phyloP scores from a whole-genome alignment of 306 rosid genomes.

The Calophaca sinica region DNA sequence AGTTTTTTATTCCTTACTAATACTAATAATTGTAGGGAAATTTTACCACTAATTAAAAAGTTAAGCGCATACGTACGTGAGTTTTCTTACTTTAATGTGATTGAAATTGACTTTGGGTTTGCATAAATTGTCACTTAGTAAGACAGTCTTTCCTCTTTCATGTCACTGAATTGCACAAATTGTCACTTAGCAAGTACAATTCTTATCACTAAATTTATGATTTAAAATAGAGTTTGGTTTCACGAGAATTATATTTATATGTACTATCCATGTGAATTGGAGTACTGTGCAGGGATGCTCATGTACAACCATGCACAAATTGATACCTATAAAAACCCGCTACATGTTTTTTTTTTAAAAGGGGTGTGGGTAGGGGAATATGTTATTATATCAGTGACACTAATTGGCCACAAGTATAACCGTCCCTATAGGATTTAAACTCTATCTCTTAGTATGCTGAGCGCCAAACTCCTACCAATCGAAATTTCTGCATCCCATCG shows the following conservation, averaged over 20 bases:
- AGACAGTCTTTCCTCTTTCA: not conserved
- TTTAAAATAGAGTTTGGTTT: not conserved
- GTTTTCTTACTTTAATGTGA: not conserved
- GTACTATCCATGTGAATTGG: constrained; percentile 36
- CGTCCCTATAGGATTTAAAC: too few relatives aligned
- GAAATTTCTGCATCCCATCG: too few relatives aligned
- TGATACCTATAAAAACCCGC: too few relatives aligned
- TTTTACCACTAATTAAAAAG: not conserved
- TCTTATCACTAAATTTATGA: constrained; percentile 5
- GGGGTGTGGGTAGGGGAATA: too few relatives aligned
- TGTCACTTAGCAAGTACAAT: constrained; percentile 6
- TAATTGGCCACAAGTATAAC: too few relatives aligned
- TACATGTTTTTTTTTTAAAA: too few relatives aligned
- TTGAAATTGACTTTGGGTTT: constrained; percentile 34
- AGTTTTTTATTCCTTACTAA: not conserved
- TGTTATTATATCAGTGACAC: too few relatives aligned
- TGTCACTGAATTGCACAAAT: constrained; percentile 26
- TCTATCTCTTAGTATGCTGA: too few relatives aligned
- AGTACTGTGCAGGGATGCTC: constrained; percentile 49
- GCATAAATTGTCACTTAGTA: constrained; percentile 37
- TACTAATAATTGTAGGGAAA: not conserved
- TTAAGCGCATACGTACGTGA: not conserved
- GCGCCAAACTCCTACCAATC: too few relatives aligned
- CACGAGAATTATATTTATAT: constrained; percentile 40
- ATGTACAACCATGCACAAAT: constrained; percentile 34